These are phyloP conservation scores for Podaxis pistillaris DNA, from an alignment of 768 basidiomycete species.

Conservation along the genomic window DNA sequence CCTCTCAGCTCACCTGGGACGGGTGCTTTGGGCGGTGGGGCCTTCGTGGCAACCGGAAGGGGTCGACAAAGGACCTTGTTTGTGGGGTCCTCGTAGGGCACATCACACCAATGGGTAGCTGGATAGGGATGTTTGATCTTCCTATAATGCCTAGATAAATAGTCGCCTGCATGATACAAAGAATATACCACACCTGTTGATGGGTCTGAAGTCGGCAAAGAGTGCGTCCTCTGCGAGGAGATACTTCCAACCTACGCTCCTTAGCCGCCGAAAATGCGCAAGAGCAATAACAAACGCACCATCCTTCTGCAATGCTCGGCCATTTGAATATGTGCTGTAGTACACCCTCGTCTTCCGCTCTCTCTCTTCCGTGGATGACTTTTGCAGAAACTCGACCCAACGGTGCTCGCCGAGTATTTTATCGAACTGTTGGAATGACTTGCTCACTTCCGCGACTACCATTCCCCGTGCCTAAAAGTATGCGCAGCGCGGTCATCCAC, in stretches of 20 bases:
- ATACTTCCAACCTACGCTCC: conserved; percentile 47
- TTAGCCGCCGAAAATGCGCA: background rate
- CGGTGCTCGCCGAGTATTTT: conserved; percentile 49
- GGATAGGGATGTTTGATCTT: conserved; percentile 19
- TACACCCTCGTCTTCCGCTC: conserved; percentile 39
- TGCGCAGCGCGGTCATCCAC: conserved; percentile 20
- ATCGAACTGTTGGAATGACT: conserved; percentile 31
- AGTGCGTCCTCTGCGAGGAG: conserved; percentile 40
- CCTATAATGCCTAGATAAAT: background rate
- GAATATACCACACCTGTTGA: conserved; percentile 28
- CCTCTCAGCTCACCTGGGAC: background rate
- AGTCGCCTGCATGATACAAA: background rate
- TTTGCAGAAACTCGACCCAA: conserved; percentile 44
- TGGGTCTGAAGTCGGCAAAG: conserved; percentile 39
- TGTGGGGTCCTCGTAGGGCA: conserved; percentile 15
- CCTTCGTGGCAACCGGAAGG: conserved; percentile 13
- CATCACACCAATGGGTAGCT: conserved; percentile 14
- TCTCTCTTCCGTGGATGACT: conserved; percentile 36
- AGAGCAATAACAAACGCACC: conserved; percentile 29
- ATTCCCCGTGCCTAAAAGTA: conserved; percentile 35
- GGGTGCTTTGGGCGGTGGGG: conserved; percentile 10
- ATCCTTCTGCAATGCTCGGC: conserved; percentile 47
- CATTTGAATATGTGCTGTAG: conserved; percentile 38
- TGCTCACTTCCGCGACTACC: conserved; percentile 48
- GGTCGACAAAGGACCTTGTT: conserved; percentile 16